Conservation (phyloP, 306 rosid species). For the Sechiopsis laciniata region DNA sequence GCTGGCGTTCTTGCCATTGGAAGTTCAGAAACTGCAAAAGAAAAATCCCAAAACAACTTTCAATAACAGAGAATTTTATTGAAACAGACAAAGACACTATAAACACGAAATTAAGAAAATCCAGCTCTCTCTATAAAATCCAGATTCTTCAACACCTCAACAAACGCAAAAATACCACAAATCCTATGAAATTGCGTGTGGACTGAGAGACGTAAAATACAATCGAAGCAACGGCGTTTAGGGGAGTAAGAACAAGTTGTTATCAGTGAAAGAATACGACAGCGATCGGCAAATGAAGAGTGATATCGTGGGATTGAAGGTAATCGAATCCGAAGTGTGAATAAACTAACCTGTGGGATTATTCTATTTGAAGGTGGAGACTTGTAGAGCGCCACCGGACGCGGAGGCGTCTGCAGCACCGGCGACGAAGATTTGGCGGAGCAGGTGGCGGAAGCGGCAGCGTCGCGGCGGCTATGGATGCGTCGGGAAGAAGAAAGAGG, state of each 20-base stretch:
- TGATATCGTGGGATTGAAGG: conserved; percentile 2
- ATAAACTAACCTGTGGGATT: conserved; percentile 10
- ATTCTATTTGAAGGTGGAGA: neutral
- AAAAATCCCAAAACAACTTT: conserved; percentile 28
- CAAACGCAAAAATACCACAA: neutral
- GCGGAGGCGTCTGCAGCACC: conserved; percentile 18
- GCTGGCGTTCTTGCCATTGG: conserved; percentile 56
- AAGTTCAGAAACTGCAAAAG: conserved; percentile 25
- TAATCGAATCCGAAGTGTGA: conserved; percentile 4
- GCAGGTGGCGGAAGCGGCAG: conserved; percentile 6
- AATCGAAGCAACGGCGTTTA: neutral
- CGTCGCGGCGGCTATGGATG: conserved; percentile 20
- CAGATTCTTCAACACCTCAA: neutral
- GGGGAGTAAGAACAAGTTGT: neutral
- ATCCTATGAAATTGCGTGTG: neutral
- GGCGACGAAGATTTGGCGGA: neutral
- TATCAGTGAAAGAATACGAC: neutral
- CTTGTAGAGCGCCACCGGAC: conserved; percentile 15
- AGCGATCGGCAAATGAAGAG: neutral
- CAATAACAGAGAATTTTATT: conserved; percentile 17
- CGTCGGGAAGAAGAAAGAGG: conserved; percentile 11
- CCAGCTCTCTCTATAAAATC: neutral
- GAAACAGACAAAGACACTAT: neutral
- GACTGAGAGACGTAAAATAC: neutral
- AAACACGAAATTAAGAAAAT: neutral